phyloP scores from a whole-genome alignment of 345 rosid species.

The Gossypium arboreum region DNA sequence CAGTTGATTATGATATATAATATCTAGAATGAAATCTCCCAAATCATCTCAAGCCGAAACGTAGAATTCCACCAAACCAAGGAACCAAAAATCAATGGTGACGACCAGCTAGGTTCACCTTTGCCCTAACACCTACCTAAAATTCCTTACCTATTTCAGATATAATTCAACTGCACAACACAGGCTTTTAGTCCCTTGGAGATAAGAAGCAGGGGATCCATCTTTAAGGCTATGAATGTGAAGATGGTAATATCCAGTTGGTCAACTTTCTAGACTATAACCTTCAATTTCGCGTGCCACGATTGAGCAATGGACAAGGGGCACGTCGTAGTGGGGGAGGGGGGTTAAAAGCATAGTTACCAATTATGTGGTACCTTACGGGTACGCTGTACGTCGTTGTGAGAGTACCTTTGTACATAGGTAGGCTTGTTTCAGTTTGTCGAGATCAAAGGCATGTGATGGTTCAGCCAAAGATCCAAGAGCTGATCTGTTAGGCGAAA shows the following conservation, averaged over 20 bases:
- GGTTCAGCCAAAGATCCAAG: too few species aligned
- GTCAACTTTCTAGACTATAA: neutral
- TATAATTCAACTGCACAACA: neutral
- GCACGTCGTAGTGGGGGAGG: neutral
- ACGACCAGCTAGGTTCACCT: constrained; percentile 11
- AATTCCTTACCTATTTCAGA: constrained; percentile 15
- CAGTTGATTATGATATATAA: neutral
- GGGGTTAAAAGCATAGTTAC: too few species aligned
- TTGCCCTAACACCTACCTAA: neutral
- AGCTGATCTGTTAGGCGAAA: too few species aligned
- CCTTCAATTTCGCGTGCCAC: neutral
- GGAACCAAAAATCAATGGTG: constrained; percentile 8
- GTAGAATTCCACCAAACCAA: neutral
- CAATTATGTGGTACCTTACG: neutral
- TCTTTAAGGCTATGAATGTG: constrained; percentile 1
- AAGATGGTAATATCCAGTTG: too few species aligned
- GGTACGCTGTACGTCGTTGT: neutral
- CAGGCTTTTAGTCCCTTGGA: constrained; percentile 17
- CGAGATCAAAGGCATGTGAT: too few species aligned
- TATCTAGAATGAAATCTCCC: constrained; percentile 10
- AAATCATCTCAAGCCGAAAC: constrained; percentile 15
- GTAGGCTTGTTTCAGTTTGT: too few species aligned
- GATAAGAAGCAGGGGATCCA: constrained; percentile 19
- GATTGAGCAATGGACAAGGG: neutral
- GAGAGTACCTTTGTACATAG: neutral